Evolutionary conservation across 2,329 filamentous ascomycete genomes (phyloP).

Genomic region (Fusarium phyllophilum): DNA sequence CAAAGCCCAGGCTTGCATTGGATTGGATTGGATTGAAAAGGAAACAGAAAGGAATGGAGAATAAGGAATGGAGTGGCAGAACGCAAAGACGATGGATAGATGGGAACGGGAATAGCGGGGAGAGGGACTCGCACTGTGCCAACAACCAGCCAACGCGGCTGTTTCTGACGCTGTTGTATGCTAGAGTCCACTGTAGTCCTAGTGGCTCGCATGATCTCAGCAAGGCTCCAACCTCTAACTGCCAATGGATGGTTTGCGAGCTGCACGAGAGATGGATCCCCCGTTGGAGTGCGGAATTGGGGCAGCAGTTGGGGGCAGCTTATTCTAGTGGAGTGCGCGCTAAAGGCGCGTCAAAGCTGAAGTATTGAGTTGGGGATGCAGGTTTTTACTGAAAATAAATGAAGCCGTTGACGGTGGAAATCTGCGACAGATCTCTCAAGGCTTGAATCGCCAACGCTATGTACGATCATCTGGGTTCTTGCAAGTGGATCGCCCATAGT

Average conservation of each 20-base stretch:
- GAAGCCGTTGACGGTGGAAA: not conserved
- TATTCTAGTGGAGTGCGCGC: conserved; percentile 31
- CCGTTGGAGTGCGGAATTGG: conserved; percentile 13
- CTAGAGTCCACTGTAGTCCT: conserved; percentile 33
- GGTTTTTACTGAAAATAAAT: not conserved
- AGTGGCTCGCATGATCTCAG: conserved; percentile 29
- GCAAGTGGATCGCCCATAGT: not conserved
- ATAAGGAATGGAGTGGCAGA: conserved; percentile 38
- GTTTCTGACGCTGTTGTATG: conserved; percentile 27
- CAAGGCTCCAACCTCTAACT: conserved; percentile 6
- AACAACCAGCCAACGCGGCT: conserved; percentile 9
- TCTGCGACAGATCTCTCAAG: not conserved
- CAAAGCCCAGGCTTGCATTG: conserved; percentile 31
- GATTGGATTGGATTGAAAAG: conserved; percentile 15
- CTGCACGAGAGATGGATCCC: conserved; percentile 17
- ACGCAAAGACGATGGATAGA: conserved; percentile 40
- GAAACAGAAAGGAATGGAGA: conserved; percentile 35
- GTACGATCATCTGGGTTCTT: not conserved
- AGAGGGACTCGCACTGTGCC: conserved; percentile 36
- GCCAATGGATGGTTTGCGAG: conserved; percentile 22
- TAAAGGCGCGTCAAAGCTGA: conserved; percentile 34
- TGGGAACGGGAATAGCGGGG: conserved; percentile 43
- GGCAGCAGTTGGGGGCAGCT: conserved; percentile 39
- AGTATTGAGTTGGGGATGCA: conserved; percentile 1
- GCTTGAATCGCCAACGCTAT: not conserved